Evolutionary conservation across 2,329 filamentous ascomycete genomes (phyloP), one percentile per base, ranked within the genome.

Genomic region (Cryoendolithus antarcticus): DNA sequence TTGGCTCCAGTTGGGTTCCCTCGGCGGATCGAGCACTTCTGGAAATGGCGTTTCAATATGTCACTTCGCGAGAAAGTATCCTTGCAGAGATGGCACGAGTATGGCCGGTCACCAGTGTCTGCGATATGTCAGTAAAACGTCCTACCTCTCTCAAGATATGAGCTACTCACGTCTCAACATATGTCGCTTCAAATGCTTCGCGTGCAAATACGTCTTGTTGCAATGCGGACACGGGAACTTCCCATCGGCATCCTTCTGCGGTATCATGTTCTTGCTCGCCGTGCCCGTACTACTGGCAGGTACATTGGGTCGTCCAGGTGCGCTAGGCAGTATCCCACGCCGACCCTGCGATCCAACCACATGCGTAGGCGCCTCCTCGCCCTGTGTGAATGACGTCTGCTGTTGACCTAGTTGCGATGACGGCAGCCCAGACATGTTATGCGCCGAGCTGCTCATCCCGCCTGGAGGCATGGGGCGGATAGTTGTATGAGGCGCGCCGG

Each of bases 141-240:
- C 32, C 35, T 12, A 40, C 24, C 24, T 27, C 58, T 19, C 15
- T 27, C 4, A 8, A 27, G 35, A 12, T 9, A 5, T n/a, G 4
- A 5, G n/a, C n/a, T 31, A 82, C 88, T 86, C 75, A 95, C 89
- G 91, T 72, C 91, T 75, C 52, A 96, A 70, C 43, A 96, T 74
- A 72, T 96, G 91, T 55, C 91, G 82, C 74, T 96, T 96, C 53
- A 96, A 65, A 65, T 96, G 91, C 71, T 98, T 96, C 34, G 89
- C 83, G 61, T 96, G 91, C 42, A 96, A 72, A 59, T 98, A 98
- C 5, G 88, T 95, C 71, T 96, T 96, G 55, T 86, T 94, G 67
- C 91, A 98, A 62, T 96, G 88, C 54, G 86, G 86, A 66, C 91
- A 98, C 44, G 91, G 89, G 59, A 93, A 98, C 69, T 96, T 96